Percentiles rank a stretch among this genome's conserved stretches.
Evolutionary conservation across 1,139 yeast genomes (phyloP).

Genomic region (Pichia inconspicua): DNA sequence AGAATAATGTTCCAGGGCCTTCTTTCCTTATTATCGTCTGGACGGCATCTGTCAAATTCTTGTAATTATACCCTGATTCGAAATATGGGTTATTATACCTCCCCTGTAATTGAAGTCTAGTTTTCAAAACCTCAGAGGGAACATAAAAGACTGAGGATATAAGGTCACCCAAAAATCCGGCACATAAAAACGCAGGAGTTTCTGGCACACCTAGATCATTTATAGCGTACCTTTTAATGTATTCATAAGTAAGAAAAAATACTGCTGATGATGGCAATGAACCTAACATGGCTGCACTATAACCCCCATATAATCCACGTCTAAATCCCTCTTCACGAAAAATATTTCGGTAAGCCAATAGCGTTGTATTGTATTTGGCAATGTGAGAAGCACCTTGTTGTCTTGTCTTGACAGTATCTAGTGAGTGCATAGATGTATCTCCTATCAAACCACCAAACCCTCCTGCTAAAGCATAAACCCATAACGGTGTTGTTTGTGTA

Average conservation of each 20-base stretch:
- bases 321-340: conserved; percentile 74
- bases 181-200: conserved; percentile 68
- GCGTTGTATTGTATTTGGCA: conserved; percentile 55
- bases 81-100: conserved; percentile 72
- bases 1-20: conserved; percentile 70
- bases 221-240: conserved; percentile 62
- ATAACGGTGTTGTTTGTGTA: conserved; percentile 30
- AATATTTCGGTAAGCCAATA: conserved; percentile 71
- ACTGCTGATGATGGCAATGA: conserved; percentile 90
- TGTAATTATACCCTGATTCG: conserved; percentile 79
- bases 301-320: conserved; percentile 87
- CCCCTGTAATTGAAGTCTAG: conserved; percentile 89
- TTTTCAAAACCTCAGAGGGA: conserved; percentile 95
- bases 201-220: conserved; percentile 63
- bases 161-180: conserved; percentile 88
- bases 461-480: conserved; percentile 75
- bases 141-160: conserved; percentile 89
- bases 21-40: conserved; percentile 55
- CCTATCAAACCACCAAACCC: conserved; percentile 94
- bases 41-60: conserved; percentile 62
- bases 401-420: conserved; percentile 92
- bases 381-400: conserved; percentile 85
- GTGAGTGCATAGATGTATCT: conserved; percentile 87
- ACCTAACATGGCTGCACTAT: conserved; percentile 84
- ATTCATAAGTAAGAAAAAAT: conserved; percentile 86